phyloP scores from a whole-genome alignment of 805 yeast genomes.

The Pichia eremophila region DNA sequence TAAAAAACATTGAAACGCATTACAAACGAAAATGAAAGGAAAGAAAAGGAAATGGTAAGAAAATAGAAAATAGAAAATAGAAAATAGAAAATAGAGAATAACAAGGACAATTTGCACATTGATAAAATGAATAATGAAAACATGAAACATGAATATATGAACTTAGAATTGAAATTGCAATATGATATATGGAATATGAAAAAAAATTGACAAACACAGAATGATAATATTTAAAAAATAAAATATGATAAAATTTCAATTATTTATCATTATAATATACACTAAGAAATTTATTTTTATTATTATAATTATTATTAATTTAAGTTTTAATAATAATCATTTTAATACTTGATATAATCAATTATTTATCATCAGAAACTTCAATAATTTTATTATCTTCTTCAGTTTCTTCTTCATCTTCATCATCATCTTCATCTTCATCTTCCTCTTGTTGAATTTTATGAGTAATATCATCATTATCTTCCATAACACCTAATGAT shows the following conservation, averaged over 20 bases:
- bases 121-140: no score
- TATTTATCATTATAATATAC: background rate
- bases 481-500: slow-evolving; percentile 33
- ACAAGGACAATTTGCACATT: no score
- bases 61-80: no score
- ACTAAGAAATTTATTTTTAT: background rate
- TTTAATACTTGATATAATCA: background rate
- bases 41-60: no score
- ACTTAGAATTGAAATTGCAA: no score
- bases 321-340: background rate
- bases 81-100: no score
- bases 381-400: slow-evolving; percentile 11
- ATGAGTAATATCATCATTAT: slow-evolving; percentile 23
- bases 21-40: no score
- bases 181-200: no score
- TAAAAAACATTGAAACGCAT: no score
- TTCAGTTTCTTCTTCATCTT: slow-evolving; percentile 19
- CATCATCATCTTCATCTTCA: slow-evolving; percentile 12
- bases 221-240: no score
- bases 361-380: slow-evolving; percentile 2
- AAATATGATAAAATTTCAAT: no score
- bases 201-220: no score
- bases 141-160: background rate
- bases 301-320: background rate
- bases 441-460: slow-evolving; percentile 22